Conservation (phyloP, 345 rosid genomes). For the Alliaria petiolata region DNA sequence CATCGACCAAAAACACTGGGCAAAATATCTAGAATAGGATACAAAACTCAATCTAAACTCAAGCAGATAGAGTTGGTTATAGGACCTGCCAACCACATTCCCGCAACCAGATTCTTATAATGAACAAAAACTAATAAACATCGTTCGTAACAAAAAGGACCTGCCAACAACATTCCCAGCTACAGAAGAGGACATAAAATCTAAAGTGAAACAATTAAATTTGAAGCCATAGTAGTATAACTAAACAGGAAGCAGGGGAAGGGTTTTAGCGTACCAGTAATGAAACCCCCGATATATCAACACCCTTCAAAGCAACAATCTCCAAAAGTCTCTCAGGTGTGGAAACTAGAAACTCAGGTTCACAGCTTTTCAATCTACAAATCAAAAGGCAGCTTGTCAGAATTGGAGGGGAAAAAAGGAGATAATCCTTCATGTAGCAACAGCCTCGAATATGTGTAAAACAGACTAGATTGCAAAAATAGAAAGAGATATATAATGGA, state of each 20-base stretch:
- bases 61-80: neutral
- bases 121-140: neutral
- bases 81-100: too few relatives aligned
- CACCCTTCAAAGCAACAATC: slow-evolving; percentile 65
- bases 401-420: neutral
- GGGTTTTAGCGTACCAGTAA: slow-evolving; percentile 53
- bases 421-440: neutral
- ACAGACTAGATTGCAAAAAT: neutral
- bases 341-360: slow-evolving; percentile 86
- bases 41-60: neutral
- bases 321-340: slow-evolving; percentile 88
- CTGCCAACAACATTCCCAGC: neutral
- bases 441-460: neutral
- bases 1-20: too few relatives aligned
- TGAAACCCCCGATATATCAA: slow-evolving; percentile 67
- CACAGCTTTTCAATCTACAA: slow-evolving; percentile 68
- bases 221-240: neutral
- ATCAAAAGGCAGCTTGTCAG: slow-evolving; percentile 11
- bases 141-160: neutral
- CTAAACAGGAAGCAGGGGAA: neutral
- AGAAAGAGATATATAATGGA: neutral
- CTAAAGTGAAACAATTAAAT: neutral
- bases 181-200: neutral
- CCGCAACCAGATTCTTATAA: too few relatives aligned
- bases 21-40: too few relatives aligned